These are phyloP conservation scores for Blastobotrys capitulatus DNA, from an alignment of 1,139 yeast genomes.

Conservation along the genomic window DNA sequence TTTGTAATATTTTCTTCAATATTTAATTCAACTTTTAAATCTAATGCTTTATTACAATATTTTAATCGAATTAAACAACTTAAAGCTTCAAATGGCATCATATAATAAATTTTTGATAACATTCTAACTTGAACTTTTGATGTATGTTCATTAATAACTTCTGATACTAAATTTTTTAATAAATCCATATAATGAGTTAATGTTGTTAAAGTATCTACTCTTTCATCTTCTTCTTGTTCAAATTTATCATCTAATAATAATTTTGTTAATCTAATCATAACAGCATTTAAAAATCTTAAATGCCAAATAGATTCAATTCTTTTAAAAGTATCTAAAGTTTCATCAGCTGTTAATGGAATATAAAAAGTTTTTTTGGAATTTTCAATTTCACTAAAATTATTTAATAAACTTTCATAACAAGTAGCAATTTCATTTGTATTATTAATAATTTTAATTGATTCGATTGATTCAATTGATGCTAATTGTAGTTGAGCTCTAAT, in stretches of 20 bases:
- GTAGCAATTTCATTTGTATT: neutral
- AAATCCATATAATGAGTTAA: neutral
- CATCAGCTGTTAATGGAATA: neutral
- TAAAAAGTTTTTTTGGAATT: neutral
- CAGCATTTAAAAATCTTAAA: neutral
- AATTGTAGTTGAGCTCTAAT: neutral
- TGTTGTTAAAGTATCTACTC: neutral
- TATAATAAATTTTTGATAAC: constrained; percentile 29
- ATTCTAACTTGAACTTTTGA: neutral
- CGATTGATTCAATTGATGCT: neutral
- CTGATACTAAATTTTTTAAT: neutral
- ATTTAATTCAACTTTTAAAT: constrained; percentile 7
- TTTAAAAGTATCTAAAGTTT: neutral
- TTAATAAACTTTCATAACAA: neutral
- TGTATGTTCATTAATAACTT: neutral
- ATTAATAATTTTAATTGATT: neutral
- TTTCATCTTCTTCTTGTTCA: neutral
- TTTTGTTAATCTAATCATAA: neutral
- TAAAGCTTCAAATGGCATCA: constrained; percentile 52
- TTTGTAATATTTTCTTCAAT: neutral
- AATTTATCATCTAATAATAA: neutral
- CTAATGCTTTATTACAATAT: constrained; percentile 16
- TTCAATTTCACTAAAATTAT: neutral
- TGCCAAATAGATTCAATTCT: neutral
- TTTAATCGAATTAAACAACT: constrained; percentile 28